Base-by-base conservation (phyloP, 202 grass and related monocot species). In the Tripidium arundinaceum region DNA sequence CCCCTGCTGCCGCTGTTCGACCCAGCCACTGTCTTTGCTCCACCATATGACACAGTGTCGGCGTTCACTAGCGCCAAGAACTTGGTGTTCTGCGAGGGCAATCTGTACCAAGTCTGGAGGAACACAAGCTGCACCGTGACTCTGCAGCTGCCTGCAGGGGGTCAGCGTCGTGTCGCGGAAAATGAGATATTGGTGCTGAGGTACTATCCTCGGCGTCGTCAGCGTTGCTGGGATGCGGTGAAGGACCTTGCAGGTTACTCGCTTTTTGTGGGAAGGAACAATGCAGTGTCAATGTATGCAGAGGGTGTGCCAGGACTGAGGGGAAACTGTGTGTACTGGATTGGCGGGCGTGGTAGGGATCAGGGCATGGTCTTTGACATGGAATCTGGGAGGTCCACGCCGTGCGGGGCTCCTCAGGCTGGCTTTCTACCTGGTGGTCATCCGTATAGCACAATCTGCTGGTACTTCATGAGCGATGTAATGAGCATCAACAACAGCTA, bases 321-420 rank as follows among this genome's bases (percentile, higher is more conserved):
- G 39, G 83, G 83, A 0, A 89, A 89, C 33, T 82, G 49, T 10
- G 87, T 89, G 0, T 89, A 89, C n/a, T 85, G 87, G 87, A 89
- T 89, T 4, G 87, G 83, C 8, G 87, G 87, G 3, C 79, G 83
- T 22, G 87, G 87, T 1, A 85, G 87, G 38, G 87, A 89, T 82
- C 87, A 89, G 11, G 87, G 87, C 37, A 89, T 89, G 87, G 83
- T 89, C 3, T 89, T 85, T 26, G 87, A 89, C 78, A 89, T 89
- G 83, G 67, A 71, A 36, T 82, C 78, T 1, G 83, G 78, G 73
- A 89, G 83, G 60, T 89, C 87, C 25, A 42, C 60, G 5, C 78
- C 66, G 1, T 89, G 87, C 73, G 61, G 10, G 2, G 2, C 57
- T 82, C 61, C 83, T 33, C 41, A 8, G 7, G 59, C 31, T 62